Conservation (phyloP, 176 grass and related monocot genomes). For the Zizania latifolia region DNA sequence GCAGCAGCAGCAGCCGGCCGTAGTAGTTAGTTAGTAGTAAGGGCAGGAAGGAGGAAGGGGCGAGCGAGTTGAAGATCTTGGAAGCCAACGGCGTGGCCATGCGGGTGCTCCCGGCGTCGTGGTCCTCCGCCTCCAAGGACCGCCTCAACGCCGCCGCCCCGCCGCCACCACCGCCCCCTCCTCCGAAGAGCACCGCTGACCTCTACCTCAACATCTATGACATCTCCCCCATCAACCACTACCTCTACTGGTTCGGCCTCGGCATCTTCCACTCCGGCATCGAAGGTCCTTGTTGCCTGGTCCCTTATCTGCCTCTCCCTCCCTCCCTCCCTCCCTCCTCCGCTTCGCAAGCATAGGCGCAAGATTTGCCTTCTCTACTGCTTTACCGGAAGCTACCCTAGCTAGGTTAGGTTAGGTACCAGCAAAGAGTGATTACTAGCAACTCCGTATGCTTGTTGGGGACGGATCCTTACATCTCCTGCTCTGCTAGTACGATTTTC, state of each 20-base stretch:
- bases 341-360: no score
- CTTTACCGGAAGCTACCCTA: no score
- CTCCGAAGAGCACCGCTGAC: background rate
- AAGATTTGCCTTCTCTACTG: background rate
- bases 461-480: background rate
- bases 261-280: conserved; percentile 94
- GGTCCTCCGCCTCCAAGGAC: background rate
- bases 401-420: no score
- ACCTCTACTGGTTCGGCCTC: conserved; percentile 93
- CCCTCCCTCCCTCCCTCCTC: no score
- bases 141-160: background rate
- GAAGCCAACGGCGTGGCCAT: background rate
- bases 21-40: no score
- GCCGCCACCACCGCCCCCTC: background rate
- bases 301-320: background rate
- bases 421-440: background rate
- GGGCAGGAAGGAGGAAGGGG: no score
- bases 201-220: conserved; percentile 92
- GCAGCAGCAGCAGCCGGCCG: no score
- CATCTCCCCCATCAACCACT: conserved; percentile 83
- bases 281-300: conserved; percentile 64
- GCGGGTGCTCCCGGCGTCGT: conserved; percentile 42
- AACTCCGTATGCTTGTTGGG: background rate
- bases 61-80: no score
- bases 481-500: background rate